phyloP scores from a whole-genome alignment of 2,329 filamentous ascomycete genomes.

The Colletotrichum plurivorum region DNA sequence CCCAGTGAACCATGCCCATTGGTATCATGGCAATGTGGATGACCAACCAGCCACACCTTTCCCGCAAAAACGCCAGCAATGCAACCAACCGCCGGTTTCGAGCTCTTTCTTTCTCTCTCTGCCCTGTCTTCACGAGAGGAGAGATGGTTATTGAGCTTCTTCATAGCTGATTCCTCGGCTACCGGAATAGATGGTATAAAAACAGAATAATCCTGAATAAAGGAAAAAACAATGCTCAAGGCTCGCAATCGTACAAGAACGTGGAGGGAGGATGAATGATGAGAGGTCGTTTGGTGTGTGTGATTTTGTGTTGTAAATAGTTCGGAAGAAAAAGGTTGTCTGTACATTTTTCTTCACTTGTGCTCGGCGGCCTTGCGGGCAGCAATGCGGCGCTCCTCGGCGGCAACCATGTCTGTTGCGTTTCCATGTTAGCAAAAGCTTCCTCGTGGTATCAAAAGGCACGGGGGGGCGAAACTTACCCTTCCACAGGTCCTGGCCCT shows the following conservation, averaged over 20 bases:
- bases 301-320: not conserved
- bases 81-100: slow-evolving; percentile 17
- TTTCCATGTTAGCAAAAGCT: slow-evolving; percentile 20
- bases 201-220: not conserved
- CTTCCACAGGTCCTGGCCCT: slow-evolving; percentile 94
- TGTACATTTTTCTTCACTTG: slow-evolving; percentile 17
- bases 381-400: slow-evolving; percentile 76
- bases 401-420: slow-evolving; percentile 81
- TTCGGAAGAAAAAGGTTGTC: too few relatives aligned
- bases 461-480: slow-evolving; percentile 62
- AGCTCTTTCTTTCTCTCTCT: not conserved
- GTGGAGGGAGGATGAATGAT: not conserved
- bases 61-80: slow-evolving; percentile 25
- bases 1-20: not conserved
- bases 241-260: slow-evolving; percentile 29
- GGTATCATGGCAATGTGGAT: not conserved
- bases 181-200: not conserved
- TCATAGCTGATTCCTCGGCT: not conserved
- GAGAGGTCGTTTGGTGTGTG: too few relatives aligned
- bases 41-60: not conserved
- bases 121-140: slow-evolving; percentile 3
- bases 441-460: not conserved
- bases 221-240: not conserved
- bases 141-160: not conserved
- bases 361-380: slow-evolving; percentile 49